A percentile compares a stretch with the other conserved stretches of the same genome.
These are phyloP conservation scores for Agaricales sp. DNA, from an alignment of 1,284 basidiomycete species.

Conservation along the genomic window DNA sequence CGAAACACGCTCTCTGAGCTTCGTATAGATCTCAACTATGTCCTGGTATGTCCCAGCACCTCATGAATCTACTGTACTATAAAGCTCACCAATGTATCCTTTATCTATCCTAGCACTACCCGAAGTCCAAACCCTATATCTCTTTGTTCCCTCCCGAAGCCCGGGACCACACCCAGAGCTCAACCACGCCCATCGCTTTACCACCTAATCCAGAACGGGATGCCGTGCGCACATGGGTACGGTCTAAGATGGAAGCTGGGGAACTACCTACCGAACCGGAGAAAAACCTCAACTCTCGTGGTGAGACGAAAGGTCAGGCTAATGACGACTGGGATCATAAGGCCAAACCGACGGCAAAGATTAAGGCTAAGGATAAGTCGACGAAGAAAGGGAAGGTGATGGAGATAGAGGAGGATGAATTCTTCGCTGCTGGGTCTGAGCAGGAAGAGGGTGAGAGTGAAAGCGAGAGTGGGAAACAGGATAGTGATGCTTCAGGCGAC, in stretches of 20 bases:
- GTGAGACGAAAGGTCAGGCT: slow-evolving; percentile 2
- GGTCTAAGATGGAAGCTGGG: slow-evolving; percentile 52
- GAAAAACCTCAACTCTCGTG: slow-evolving; percentile 19
- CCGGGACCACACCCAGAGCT: slow-evolving; percentile 23
- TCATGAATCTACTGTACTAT: background rate
- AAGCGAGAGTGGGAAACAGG: slow-evolving; percentile 1
- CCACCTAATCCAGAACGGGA: slow-evolving; percentile 41
- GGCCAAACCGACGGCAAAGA: slow-evolving; percentile 9
- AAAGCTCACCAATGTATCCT: slow-evolving; percentile 1
- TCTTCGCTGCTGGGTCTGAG: slow-evolving; percentile 35
- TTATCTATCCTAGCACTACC: slow-evolving; percentile 48
- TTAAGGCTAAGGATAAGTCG: slow-evolving; percentile 7
- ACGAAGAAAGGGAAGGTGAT: slow-evolving; percentile 7
- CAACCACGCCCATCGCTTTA: slow-evolving; percentile 8
- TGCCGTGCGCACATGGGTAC: slow-evolving; percentile 52
- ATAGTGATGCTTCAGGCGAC: background rate
- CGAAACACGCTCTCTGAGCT: slow-evolving; percentile 43
- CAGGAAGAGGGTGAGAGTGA: slow-evolving; percentile 11
- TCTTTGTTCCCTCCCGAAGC: slow-evolving; percentile 71
- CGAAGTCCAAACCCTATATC: slow-evolving; percentile 77
- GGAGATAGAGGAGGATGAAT: slow-evolving; percentile 25
- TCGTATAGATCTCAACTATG: slow-evolving; percentile 78
- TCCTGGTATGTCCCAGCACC: slow-evolving; percentile 44
- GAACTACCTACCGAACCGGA: slow-evolving; percentile 58
- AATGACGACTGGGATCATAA: slow-evolving; percentile 12